phyloP scores from a whole-genome alignment of 352 stramenopile species.

The Globisporangium solare region DNA sequence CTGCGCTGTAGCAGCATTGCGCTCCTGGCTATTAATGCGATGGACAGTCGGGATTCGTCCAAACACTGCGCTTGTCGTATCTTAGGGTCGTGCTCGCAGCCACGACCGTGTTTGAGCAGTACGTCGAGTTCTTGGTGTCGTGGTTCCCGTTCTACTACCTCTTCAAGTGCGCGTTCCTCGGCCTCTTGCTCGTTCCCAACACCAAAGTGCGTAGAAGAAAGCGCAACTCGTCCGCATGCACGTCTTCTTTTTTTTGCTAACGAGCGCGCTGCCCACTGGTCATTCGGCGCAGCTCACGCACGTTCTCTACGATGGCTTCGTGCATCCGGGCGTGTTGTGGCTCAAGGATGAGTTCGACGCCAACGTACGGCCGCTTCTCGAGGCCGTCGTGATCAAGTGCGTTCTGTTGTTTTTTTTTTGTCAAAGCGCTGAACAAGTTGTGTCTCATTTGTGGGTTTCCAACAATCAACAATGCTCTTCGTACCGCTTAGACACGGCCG shows the following conservation, averaged over 20 bases:
- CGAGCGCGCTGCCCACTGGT: neutral
- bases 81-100: conserved; percentile 54
- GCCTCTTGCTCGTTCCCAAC: conserved; percentile 49
- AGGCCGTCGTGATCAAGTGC: conserved; percentile 52
- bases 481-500: conserved; percentile 48
- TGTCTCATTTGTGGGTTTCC: neutral
- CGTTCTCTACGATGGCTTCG: conserved; percentile 59
- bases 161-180: conserved; percentile 61
- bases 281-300: conserved; percentile 36
- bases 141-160: conserved; percentile 80
- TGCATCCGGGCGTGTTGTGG: conserved; percentile 36
- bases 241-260: neutral
- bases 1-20: neutral
- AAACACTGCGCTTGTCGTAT: neutral
- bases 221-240: neutral
- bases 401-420: too few species aligned
- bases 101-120: conserved; percentile 56
- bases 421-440: too few species aligned
- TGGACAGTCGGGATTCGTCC: too few species aligned
- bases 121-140: conserved; percentile 62
- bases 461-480: too few species aligned
- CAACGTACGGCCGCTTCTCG: conserved; percentile 45
- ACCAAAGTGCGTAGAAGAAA: conserved; percentile 31
- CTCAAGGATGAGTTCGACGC: conserved; percentile 39
- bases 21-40: neutral